Conservation (phyloP, 2,329 filamentous ascomycete species). For the Aspergillus unguis region DNA sequence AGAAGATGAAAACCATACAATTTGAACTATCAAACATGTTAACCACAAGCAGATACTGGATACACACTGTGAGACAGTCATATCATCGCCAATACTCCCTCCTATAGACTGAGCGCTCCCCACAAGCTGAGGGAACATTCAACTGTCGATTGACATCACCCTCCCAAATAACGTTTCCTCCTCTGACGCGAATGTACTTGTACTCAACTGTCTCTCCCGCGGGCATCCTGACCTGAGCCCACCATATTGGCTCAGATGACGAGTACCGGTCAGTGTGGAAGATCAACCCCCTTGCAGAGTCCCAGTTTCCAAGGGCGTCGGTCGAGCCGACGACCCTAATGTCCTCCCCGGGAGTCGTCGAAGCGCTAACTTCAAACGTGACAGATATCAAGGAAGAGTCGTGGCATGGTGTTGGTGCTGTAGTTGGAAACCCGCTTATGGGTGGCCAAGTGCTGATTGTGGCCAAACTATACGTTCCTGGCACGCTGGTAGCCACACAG, state of each 20-base stretch:
- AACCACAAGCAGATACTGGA: neutral
- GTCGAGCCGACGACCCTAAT: constrained; percentile 64
- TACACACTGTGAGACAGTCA: neutral
- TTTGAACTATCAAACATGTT: neutral
- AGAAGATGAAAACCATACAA: neutral
- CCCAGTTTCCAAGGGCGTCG: constrained; percentile 61
- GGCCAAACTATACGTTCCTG: constrained; percentile 32
- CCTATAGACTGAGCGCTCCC: constrained; percentile 27
- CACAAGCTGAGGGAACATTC: constrained; percentile 40
- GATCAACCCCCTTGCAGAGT: constrained; percentile 51
- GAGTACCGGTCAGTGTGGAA: constrained; percentile 62
- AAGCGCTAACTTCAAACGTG: constrained; percentile 59
- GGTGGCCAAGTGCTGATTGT: constrained; percentile 34
- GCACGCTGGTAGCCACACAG: constrained; percentile 30
- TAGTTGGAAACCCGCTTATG: constrained; percentile 17
- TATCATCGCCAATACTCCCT: constrained; percentile 39
- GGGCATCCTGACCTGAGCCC: constrained; percentile 52
- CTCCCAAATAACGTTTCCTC: constrained; percentile 63
- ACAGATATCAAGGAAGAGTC: constrained; percentile 52
- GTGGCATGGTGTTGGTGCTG: constrained; percentile 15
- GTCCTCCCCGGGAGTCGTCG: constrained; percentile 60
- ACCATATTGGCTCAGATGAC: constrained; percentile 60
- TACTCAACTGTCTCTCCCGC: constrained; percentile 60
- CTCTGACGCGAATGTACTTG: constrained; percentile 64
- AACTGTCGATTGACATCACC: constrained; percentile 49